These are phyloP conservation scores for Lojkania enalia DNA, from an alignment of 2,329 filamentous ascomycete genomes.

Conservation along the genomic window DNA sequence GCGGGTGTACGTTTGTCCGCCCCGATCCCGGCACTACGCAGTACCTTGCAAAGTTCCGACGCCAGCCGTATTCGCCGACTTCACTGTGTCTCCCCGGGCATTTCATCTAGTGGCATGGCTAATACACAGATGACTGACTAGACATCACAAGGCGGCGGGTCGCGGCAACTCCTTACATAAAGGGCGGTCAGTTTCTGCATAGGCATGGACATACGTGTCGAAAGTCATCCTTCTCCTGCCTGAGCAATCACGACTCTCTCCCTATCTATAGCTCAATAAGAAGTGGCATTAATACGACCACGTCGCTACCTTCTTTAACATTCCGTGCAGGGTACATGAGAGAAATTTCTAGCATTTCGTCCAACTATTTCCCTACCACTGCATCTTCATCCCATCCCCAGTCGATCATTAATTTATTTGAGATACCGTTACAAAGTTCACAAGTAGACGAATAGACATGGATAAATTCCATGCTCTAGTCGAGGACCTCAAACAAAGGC, in stretches of 20 bases:
- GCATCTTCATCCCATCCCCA: too few species aligned
- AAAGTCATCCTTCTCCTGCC: too few species aligned
- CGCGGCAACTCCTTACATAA: too few species aligned
- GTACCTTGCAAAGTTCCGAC: constrained; percentile 1
- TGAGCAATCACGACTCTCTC: not conserved
- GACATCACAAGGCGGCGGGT: constrained; percentile 23
- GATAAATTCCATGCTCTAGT: constrained; percentile 79
- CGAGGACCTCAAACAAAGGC: constrained; percentile 68
- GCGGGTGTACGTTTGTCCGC: not conserved
- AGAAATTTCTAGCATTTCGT: too few species aligned
- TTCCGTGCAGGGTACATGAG: not conserved
- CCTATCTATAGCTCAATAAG: not conserved
- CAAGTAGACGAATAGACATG: constrained; percentile 13
- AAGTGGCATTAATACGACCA: not conserved
- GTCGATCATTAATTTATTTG: too few species aligned
- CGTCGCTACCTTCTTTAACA: not conserved
- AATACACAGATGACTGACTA: constrained; percentile 25
- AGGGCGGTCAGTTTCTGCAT: too few species aligned
- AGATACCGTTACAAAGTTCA: too few species aligned
- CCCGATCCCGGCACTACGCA: not conserved
- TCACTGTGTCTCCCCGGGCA: not conserved
- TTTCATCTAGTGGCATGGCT: constrained; percentile 5
- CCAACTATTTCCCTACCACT: too few species aligned
- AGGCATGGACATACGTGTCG: too few species aligned
- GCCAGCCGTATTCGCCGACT: constrained; percentile 2